phyloP scores from a whole-genome alignment of 192 early-diverging fungal genomes.

The Rhizoclosmatium sp. region DNA sequence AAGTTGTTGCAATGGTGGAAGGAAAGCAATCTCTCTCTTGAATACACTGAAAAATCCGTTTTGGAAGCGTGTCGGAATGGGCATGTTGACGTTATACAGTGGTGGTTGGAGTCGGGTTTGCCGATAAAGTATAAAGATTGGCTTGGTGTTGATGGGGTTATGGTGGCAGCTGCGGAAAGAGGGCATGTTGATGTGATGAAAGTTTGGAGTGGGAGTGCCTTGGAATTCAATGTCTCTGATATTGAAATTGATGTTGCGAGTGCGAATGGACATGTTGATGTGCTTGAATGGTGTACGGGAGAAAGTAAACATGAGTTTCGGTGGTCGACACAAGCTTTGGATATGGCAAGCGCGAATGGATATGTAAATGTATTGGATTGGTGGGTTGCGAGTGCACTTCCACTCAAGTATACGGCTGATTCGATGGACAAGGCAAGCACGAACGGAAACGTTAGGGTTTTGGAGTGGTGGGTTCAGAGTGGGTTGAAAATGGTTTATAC shows the following conservation, averaged over 20 bases:
- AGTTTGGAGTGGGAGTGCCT: neutral
- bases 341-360: neutral
- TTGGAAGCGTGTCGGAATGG: neutral
- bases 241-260: neutral
- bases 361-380: neutral
- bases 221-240: neutral
- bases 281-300: neutral
- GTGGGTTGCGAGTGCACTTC: neutral
- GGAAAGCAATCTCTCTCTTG: neutral
- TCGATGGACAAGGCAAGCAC: neutral
- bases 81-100: neutral
- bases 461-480: slow-evolving; percentile 1
- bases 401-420: neutral
- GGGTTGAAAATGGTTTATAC: neutral
- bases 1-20: neutral
- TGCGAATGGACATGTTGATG: neutral
- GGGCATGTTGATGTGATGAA: neutral
- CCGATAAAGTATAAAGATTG: neutral
- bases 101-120: slow-evolving; percentile 1
- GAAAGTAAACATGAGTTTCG: neutral
- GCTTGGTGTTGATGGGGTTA: neutral
- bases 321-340: neutral
- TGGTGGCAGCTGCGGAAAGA: neutral
- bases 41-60: neutral
- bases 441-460: neutral